Base-by-base conservation (phyloP, 345 rosid species). In the Lagerstroemia speciosa region DNA sequence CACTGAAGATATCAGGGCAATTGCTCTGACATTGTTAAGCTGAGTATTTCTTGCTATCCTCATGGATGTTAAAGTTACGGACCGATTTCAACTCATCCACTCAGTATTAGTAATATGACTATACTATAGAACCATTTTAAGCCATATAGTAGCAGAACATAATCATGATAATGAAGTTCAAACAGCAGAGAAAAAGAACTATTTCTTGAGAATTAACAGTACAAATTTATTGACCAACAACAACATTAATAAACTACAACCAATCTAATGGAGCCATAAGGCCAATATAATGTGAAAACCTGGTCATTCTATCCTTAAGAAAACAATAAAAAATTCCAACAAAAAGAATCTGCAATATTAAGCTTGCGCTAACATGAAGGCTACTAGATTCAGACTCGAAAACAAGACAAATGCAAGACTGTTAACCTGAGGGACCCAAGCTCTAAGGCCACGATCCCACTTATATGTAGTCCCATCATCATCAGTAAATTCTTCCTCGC, bases 341-440 rank as follows among this genome's bases (percentile, higher is more conserved):
- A 53, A 53, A 53, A 53, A 24, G 50, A 15, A 7, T 6, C 30
- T 5, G 4, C 60, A n/a, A n/a, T n/a, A 6, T 22, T 24, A 48
- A 6, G 30, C 29, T 53, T 53, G 3, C 24, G 27, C 30, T 16
- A 16, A 62, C 16, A 62, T 41, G 46, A 41, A 41, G 7, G 10
- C 7, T 41, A 14, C 2, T 41, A 9, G 10, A 32, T 62, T 22
- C 8, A n/a, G 22, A 26, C 19, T 16, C 19, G 29, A 38, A 43
- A 29, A 43, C 3, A 26, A 43, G 67, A 19, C 29, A 65, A 37
- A 29, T 1, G 33, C 5, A 40, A 26, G 52, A 16, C 29, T 20
- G n/a, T n/a, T n/a, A 70, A 94, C 99, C 98, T 92, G 96, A 74
- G 98, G 98, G 83, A 76, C 98, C 92, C 97, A 94, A 71, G 79